Conservation (phyloP, 306 rosid genomes). For the Malus orientalis region DNA sequence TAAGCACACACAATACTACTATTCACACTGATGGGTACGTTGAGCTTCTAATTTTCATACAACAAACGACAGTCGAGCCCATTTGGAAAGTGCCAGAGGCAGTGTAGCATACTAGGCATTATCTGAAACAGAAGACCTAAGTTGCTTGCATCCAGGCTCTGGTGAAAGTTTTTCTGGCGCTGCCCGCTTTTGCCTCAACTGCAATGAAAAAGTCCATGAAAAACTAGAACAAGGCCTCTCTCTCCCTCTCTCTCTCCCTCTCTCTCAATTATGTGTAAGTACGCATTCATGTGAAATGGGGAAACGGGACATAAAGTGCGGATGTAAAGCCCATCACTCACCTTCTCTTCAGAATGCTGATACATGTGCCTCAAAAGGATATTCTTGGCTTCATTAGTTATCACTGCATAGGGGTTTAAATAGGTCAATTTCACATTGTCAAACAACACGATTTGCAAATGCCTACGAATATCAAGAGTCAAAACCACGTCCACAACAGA, state of each 20-base stretch:
- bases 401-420: slow-evolving; percentile 47
- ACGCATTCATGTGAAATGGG: neutral
- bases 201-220: slow-evolving; percentile 29
- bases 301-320: neutral
- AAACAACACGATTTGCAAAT: neutral
- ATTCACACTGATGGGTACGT: slow-evolving; percentile 13
- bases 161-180: slow-evolving; percentile 65
- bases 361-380: slow-evolving; percentile 81
- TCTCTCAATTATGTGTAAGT: neutral
- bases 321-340: slow-evolving; percentile 1
- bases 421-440: slow-evolving; percentile 5
- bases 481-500: neutral
- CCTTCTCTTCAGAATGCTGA: slow-evolving; percentile 54
- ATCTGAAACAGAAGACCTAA: slow-evolving; percentile 35
- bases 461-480: neutral
- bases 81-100: neutral
- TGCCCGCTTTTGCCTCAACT: slow-evolving; percentile 75
- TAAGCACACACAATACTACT: slow-evolving; percentile 5
- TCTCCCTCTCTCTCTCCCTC: neutral
- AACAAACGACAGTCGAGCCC: neutral
- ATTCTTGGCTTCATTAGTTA: slow-evolving; percentile 62
- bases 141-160: slow-evolving; percentile 68
- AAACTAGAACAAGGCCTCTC: neutral
- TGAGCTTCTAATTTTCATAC: neutral
- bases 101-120: slow-evolving; percentile 13